Percentiles rank a stretch among this genome's conserved stretches.
phyloP scores from a whole-genome alignment of 805 yeast species.

The Candida yuanshanica region DNA sequence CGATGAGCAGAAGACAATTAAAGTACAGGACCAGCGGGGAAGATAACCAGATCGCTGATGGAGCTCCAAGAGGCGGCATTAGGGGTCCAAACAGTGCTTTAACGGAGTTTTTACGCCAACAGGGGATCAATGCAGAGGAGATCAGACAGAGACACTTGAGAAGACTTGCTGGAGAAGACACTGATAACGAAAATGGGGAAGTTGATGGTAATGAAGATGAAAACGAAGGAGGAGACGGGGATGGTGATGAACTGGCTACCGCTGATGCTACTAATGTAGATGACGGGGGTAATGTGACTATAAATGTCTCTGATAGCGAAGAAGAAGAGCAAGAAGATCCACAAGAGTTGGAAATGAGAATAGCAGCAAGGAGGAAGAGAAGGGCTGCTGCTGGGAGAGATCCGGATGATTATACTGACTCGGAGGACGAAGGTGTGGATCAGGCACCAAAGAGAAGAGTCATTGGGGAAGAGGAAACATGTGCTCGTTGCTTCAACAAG shows the following conservation, averaged over 20 bases:
- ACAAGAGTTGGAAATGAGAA: slow-evolving; percentile 28
- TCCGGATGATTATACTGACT: slow-evolving; percentile 33
- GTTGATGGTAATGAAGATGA: slow-evolving; percentile 21
- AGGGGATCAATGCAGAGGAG: slow-evolving; percentile 81
- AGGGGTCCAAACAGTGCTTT: slow-evolving; percentile 75
- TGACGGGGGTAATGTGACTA: slow-evolving; percentile 6
- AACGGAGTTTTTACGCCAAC: slow-evolving; percentile 81
- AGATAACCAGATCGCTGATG: slow-evolving; percentile 2
- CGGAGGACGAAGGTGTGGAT: slow-evolving; percentile 28
- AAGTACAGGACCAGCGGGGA: slow-evolving; percentile 19
- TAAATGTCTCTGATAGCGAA: slow-evolving; percentile 11
- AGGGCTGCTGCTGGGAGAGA: slow-evolving; percentile 30
- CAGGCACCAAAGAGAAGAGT: slow-evolving; percentile 24
- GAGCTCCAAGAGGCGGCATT: slow-evolving; percentile 24
- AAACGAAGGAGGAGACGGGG: slow-evolving; percentile 19
- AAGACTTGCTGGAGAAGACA: slow-evolving; percentile 20
- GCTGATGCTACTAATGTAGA: slow-evolving; percentile 18
- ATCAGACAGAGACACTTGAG: slow-evolving; percentile 48
- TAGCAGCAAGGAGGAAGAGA: slow-evolving; percentile 38
- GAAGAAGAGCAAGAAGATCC: slow-evolving; percentile 27
- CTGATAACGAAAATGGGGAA: slow-evolving; percentile 17
- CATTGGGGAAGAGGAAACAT: slow-evolving; percentile 50
- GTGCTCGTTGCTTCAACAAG: slow-evolving; percentile 55
- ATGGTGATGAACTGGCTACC: slow-evolving; percentile 14
- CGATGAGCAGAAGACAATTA: slow-evolving; percentile 24